phyloP scores from a whole-genome alignment of 2,329 filamentous ascomycete species.

The Sordariomycetes sp. region DNA sequence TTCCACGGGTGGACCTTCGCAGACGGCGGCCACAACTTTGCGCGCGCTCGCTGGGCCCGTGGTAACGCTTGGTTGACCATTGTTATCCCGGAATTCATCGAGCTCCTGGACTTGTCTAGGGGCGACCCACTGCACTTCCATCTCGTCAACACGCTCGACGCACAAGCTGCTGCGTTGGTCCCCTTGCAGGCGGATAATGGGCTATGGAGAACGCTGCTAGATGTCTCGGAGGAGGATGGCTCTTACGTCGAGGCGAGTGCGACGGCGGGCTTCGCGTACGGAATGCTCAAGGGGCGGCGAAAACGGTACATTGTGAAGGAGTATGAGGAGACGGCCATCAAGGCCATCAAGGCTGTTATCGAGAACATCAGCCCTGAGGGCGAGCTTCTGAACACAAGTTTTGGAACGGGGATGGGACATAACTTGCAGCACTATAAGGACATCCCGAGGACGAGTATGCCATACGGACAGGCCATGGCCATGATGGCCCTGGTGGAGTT shows the following conservation, averaged over 20 bases:
- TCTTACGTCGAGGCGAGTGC: slow-evolving; percentile 70
- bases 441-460: slow-evolving; percentile 70
- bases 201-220: slow-evolving; percentile 66
- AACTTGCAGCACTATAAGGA: slow-evolving; percentile 67
- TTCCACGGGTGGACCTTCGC: slow-evolving; percentile 78
- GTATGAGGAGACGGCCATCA: slow-evolving; percentile 50
- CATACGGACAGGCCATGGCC: slow-evolving; percentile 76
- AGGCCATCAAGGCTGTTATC: slow-evolving; percentile 57
- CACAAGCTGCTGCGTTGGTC: slow-evolving; percentile 57
- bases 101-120: slow-evolving; percentile 51
- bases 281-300: slow-evolving; percentile 62
- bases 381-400: slow-evolving; percentile 64
- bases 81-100: slow-evolving; percentile 72
- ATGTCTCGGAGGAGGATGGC: slow-evolving; percentile 52
- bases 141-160: slow-evolving; percentile 52
- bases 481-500: slow-evolving; percentile 74
- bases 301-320: slow-evolving; percentile 57
- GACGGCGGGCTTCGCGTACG: slow-evolving; percentile 72
- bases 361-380: slow-evolving; percentile 55
- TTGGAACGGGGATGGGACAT: slow-evolving; percentile 69
- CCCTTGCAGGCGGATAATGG: slow-evolving; percentile 50
- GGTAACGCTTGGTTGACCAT: slow-evolving; percentile 71
- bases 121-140: slow-evolving; percentile 53
- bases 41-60: slow-evolving; percentile 44
- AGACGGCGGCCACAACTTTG: slow-evolving; percentile 53